Evolutionary conservation across 2,329 filamentous ascomycete species (phyloP), one percentile per base, ranked within the genome.

Genomic region (Colletotrichum sp.): DNA sequence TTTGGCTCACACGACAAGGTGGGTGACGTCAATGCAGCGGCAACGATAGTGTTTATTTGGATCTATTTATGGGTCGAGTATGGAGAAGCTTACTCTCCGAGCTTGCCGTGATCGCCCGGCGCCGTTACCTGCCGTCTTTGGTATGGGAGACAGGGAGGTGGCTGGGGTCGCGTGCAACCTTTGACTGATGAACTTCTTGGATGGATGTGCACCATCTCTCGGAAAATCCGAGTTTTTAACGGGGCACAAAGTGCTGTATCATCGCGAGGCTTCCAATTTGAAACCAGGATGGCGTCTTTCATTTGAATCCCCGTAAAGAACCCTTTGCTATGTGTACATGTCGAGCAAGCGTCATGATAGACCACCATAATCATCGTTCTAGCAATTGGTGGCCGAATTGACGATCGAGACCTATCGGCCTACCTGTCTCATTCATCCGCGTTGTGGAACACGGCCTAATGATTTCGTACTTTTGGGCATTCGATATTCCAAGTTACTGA

Each of bases 181-280:
- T 2, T 1, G 9, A 49, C 44, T 21, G 18, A n/a, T 49, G 39
- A n/a, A 21, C 9, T 5, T 49, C 9, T 49, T 21, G 18, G 16
- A 5, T 26, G 24, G 24, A 5, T 26, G 24, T 26, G 24, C 24
- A 18, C 16, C 2, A 18, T 0, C 15, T 39, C 36, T 9, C 1
- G 8, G 8, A 39, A 39, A 18, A 0, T 3, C 36, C 36, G 36
- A 39, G 16, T 18, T 1, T 1, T 39, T 0, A 39, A 39, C 36
- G 16, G 0, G 16, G 36, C 15, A 24, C 24, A 24, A 24, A 24
- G 3, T 44, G 8, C 39, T 44, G 18, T 44, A 1, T 44, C 16
- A 3, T n/a, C 6, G 16, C 16, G 16, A 44, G 39, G 16, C 16
- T 44, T 26, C 6, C 26, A 6, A 5, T 26, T 6, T 26, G 24